Evolutionary conservation across 441 rosid genomes (phyloP).

Genomic region (Euphorbia celastroides): DNA sequence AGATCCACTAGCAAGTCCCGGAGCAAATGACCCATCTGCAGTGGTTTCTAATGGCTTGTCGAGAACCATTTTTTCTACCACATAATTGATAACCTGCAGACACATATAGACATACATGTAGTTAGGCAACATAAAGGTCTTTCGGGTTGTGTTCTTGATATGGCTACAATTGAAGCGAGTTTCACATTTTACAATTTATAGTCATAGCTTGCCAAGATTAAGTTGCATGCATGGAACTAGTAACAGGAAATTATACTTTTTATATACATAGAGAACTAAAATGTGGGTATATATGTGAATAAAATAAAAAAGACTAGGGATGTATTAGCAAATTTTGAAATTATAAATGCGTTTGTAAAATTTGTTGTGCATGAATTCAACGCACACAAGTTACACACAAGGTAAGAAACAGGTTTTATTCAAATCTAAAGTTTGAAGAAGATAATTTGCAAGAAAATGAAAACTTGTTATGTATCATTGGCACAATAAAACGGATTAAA

Average conservation of each 20-base stretch:
- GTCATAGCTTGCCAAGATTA: not conserved
- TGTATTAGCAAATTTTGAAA: not conserved
- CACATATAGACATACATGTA: not conserved
- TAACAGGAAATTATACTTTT: not conserved
- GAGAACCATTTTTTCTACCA: constrained; percentile 91
- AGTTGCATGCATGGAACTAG: not conserved
- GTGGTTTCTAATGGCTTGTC: constrained; percentile 72
- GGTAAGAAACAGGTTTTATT: not conserved
- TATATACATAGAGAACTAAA: not conserved
- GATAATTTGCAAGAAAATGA: not conserved
- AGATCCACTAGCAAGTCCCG: constrained; percentile 64
- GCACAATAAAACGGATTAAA: not conserved
- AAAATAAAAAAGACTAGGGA: not conserved
- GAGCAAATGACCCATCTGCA: constrained; percentile 59
- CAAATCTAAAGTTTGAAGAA: not conserved
- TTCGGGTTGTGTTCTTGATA: not conserved
- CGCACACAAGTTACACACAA: not conserved
- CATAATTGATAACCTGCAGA: constrained; percentile 95
- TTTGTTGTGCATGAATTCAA: not conserved
- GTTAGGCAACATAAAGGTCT: not conserved
- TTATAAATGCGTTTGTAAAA: not conserved
- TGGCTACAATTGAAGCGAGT: not conserved
- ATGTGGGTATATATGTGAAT: not conserved
- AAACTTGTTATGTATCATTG: not conserved
- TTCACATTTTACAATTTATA: not conserved